Percentiles rank a stretch among this genome's conserved stretches.
Evolutionary conservation across 371 early-diverging fungal species (phyloP).

Genomic region (Rhizopus delemar): DNA sequence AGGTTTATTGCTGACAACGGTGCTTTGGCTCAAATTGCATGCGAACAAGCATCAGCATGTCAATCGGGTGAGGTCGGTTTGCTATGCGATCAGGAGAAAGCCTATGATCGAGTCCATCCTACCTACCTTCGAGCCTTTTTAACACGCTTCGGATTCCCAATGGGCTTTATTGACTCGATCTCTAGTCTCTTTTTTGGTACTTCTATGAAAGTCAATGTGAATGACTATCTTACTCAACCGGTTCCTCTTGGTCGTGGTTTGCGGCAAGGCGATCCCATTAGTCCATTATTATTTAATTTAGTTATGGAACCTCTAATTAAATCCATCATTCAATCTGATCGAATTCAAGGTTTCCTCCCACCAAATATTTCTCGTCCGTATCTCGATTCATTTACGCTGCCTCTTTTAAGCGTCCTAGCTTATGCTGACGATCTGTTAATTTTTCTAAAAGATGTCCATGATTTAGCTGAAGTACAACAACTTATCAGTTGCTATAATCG

Average conservation of each 20-base stretch:
- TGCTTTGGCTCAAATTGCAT: not conserved
- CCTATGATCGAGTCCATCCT: slow-evolving; percentile 22
- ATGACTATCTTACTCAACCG: not conserved
- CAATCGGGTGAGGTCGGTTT: slow-evolving; percentile 5
- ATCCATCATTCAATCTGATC: not conserved
- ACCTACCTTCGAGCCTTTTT: slow-evolving; percentile 7
- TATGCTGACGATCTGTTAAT: not conserved
- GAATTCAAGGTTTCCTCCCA: not conserved
- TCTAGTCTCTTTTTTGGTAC: not conserved
- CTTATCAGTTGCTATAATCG: not conserved
- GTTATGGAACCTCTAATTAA: slow-evolving; percentile 10
- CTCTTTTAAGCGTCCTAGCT: not conserved
- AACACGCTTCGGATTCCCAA: slow-evolving; percentile 11
- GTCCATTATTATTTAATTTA: slow-evolving; percentile 18
- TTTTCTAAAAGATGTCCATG: not conserved
- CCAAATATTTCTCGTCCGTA: not conserved
- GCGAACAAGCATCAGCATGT: slow-evolving; percentile 10
- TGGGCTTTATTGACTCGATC: not conserved
- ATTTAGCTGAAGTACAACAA: not conserved
- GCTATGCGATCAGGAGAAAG: slow-evolving; percentile 22
- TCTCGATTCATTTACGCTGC: too few species aligned
- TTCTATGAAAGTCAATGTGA: not conserved
- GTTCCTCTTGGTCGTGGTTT: slow-evolving; percentile 2
- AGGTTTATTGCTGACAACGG: slow-evolving; percentile 19
- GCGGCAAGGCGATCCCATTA: slow-evolving; percentile 19